Base-by-base conservation (phyloP, 2,329 filamentous ascomycete genomes). In the Colletotrichum orbiculare region DNA sequence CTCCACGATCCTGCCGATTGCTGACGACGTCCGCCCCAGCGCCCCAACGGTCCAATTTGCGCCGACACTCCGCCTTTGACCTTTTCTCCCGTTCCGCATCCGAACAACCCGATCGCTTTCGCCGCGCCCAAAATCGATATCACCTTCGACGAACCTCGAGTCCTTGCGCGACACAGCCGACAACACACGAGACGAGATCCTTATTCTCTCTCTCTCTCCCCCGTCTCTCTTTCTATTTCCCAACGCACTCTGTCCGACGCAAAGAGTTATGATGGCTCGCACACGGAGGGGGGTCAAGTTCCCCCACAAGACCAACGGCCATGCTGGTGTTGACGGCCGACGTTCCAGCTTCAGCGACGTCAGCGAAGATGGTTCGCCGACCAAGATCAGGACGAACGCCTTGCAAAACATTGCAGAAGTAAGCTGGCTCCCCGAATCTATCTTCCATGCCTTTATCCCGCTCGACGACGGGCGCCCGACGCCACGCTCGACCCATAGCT, bases 311-410 rank as follows among this genome's bases (percentile, higher is more conserved):
- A 81, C 76, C 69, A 85, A 86, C 67, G 81, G 81, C 63, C 76
- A 79, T 57, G 70, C 72, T 62, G 73, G 73, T 64, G 70, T 74
- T 66, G 83, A 91, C 11, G 84, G 87, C 54, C 84, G 88, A 70
- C 88, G 90, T 71, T 85, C 86, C 63, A 92, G 89, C 82, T 88
- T 92, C 78, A 91, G 90, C 70, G 90, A 92, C 69, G 83, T 83
- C 72, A 91, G 88, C 74, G 89, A 91, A 72, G 82, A 83, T 45
- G 81, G 80, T 54, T 86, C 84, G 25, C 76, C 71, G 5, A 64
- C 61, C 41, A 69, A 69, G 61, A 13, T 55, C 3, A 68, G 61
- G 67, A 52, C 69, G 45, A 11, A 52, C 37, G 69, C 68, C 48
- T 67, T 81, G 42, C 75, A 77, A 35, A 73, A 77, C 61, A 79